Conservation (phyloP, 768 basidiomycete species). For the Leccinum obscurum region DNA sequence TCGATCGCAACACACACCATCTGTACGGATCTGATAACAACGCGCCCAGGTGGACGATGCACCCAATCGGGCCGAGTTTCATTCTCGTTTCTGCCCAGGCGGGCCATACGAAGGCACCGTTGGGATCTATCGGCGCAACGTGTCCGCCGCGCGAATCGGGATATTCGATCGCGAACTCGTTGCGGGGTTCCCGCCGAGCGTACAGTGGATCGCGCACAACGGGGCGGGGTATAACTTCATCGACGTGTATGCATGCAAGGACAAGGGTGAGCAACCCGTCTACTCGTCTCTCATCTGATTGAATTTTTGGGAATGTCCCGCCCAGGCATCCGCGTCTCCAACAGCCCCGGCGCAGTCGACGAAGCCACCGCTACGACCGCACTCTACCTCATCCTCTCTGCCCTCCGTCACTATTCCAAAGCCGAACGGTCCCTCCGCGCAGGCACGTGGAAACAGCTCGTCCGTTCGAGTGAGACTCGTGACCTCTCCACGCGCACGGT, state of each 20-base stretch:
- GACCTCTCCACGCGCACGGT: conserved; percentile 70
- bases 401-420: conserved; percentile 68
- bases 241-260: conserved; percentile 71
- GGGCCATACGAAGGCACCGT: conserved; percentile 50
- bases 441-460: conserved; percentile 59
- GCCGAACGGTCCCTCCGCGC: conserved; percentile 54
- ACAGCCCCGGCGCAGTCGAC: conserved; percentile 87
- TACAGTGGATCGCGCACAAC: conserved; percentile 86
- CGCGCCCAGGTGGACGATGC: conserved; percentile 37
- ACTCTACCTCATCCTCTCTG: conserved; percentile 77
- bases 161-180: conserved; percentile 55
- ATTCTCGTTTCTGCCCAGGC: conserved; percentile 40
- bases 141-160: conserved; percentile 45
- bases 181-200: conserved; percentile 54
- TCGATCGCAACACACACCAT: conserved; percentile 9
- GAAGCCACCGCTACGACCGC: conserved; percentile 90
- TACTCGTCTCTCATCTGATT: neutral
- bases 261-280: conserved; percentile 56
- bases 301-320: neutral
- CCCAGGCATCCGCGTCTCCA: conserved; percentile 68
- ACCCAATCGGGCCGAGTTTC: conserved; percentile 44
- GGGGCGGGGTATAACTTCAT: conserved; percentile 88
- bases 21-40: neutral
- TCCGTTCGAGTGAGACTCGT: conserved; percentile 48
- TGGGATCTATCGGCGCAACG: conserved; percentile 51